Percentiles rank a stretch among this genome's conserved stretches.
These are phyloP conservation scores for Boletus vermiculosoides DNA, from an alignment of 768 basidiomycete genomes.

Conservation along the genomic window DNA sequence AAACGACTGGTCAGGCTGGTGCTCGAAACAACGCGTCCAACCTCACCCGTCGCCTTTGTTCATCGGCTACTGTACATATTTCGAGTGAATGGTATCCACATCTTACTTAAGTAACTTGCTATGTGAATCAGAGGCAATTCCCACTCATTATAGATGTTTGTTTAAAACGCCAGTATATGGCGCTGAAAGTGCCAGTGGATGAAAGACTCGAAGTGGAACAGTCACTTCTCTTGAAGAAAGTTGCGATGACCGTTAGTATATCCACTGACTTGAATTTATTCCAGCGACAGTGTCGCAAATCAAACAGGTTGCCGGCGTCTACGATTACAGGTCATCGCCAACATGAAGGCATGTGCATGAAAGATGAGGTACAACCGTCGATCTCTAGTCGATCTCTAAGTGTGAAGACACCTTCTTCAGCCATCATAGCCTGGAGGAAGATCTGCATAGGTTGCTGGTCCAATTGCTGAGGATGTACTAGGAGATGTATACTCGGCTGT, in stretches of 20 bases:
- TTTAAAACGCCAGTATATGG: no score
- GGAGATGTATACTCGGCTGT: constrained; percentile 33
- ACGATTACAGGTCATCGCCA: not conserved
- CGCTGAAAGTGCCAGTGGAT: no score
- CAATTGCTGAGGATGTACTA: constrained; percentile 15
- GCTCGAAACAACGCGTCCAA: not conserved
- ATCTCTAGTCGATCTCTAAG: not conserved
- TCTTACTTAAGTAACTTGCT: no score
- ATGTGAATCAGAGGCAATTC: no score
- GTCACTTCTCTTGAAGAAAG: not conserved
- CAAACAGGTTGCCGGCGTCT: not conserved
- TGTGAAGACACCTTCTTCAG: constrained; percentile 9
- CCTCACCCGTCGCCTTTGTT: constrained; percentile 60
- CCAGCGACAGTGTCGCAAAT: not conserved
- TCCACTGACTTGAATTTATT: not conserved
- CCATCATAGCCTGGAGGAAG: constrained; percentile 31
- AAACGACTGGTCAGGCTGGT: not conserved
- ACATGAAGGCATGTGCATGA: not conserved
- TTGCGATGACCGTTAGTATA: not conserved
- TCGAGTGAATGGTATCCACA: no score
- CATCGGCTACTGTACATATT: no score
- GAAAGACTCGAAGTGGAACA: not conserved
- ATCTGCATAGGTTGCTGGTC: constrained; percentile 21
- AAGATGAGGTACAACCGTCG: not conserved
- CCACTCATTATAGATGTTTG: no score